A percentile compares a stretch with the other conserved stretches of the same genome.
These are phyloP conservation scores for Pleurotus platypus DNA, from an alignment of 768 basidiomycete genomes.

Conservation along the genomic window DNA sequence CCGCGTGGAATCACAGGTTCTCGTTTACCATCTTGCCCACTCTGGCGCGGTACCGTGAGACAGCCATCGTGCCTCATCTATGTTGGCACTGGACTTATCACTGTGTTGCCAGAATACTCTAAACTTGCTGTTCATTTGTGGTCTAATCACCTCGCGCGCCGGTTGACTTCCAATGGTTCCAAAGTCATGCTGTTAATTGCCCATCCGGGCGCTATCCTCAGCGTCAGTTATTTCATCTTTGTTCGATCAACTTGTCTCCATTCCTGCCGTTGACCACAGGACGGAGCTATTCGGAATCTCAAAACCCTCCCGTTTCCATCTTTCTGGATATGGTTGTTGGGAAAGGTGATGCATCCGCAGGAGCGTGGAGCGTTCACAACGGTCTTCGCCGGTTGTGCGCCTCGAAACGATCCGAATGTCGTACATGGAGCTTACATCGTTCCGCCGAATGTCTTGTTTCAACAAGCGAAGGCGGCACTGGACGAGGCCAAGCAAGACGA, in stretches of 20 bases:
- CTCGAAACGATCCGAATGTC: slow-evolving; percentile 21
- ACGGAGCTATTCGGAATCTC: slow-evolving; percentile 16
- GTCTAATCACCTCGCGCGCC: slow-evolving; percentile 19
- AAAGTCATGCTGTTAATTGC: slow-evolving; percentile 34
- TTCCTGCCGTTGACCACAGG: slow-evolving; percentile 5
- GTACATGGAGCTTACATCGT: slow-evolving; percentile 35
- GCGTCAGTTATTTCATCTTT: slow-evolving; percentile 3
- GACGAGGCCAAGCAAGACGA: slow-evolving; percentile 30
- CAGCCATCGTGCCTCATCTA: not conserved
- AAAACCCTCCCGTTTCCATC: slow-evolving; percentile 15
- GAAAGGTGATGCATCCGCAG: slow-evolving; percentile 19
- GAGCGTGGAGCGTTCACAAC: slow-evolving; percentile 18
- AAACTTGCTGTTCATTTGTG: slow-evolving; percentile 17
- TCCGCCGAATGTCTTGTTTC: slow-evolving; percentile 26
- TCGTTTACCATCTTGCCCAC: slow-evolving; percentile 14
- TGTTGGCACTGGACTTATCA: not conserved
- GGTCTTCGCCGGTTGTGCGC: slow-evolving; percentile 17
- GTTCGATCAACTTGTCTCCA: slow-evolving; percentile 3
- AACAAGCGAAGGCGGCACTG: slow-evolving; percentile 24
- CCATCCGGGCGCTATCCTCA: slow-evolving; percentile 33
- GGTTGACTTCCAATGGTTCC: slow-evolving; percentile 10
- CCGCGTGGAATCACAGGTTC: slow-evolving; percentile 34
- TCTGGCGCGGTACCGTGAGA: slow-evolving; percentile 30
- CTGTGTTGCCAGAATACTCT: slow-evolving; percentile 16
- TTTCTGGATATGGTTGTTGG: slow-evolving; percentile 20